Evolutionary conservation across 805 yeast genomes (phyloP).

Genomic region (Candida golubevii): DNA sequence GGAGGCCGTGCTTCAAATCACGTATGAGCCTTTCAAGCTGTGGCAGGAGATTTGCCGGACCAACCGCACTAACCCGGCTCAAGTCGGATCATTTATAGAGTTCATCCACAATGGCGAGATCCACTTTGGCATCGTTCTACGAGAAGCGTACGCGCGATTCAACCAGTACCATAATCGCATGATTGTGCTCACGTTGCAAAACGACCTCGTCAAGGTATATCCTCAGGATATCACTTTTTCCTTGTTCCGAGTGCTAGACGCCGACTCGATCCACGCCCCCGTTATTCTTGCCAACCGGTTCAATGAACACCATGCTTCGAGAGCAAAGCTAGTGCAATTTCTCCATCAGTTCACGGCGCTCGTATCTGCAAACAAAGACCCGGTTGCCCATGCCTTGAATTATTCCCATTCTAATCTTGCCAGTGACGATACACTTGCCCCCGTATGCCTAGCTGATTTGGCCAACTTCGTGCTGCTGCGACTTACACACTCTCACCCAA

Average conservation of each 20-base stretch:
- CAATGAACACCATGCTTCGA: constrained; percentile 15
- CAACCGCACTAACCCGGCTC: constrained; percentile 15
- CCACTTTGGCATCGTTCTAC: constrained; percentile 35
- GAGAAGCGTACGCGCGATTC: constrained; percentile 29
- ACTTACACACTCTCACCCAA: not conserved
- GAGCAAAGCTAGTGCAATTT: constrained; percentile 20
- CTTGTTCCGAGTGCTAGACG: constrained; percentile 22
- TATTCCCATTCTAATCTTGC: constrained; percentile 23
- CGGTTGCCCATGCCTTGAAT: constrained; percentile 17
- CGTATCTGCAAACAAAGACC: constrained; percentile 11
- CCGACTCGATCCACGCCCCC: constrained; percentile 16
- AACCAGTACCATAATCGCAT: constrained; percentile 29
- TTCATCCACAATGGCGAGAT: constrained; percentile 19
- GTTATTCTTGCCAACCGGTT: constrained; percentile 21
- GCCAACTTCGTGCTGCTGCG: not conserved
- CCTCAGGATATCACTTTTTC: constrained; percentile 31
- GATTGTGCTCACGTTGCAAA: constrained; percentile 29
- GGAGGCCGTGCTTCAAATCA: constrained; percentile 3
- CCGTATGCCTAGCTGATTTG: constrained; percentile 7
- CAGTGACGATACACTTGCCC: constrained; percentile 2
- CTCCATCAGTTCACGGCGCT: constrained; percentile 25
- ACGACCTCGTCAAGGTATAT: constrained; percentile 24
- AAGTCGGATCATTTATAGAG: constrained; percentile 39
- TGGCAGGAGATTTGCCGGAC: constrained; percentile 13
- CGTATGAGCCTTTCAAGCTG: constrained; percentile 8